Percentiles rank a stretch among this genome's conserved stretches.
These are phyloP conservation scores for Paramecium octaurelia DNA, from an alignment of 73 alveolate genomes.

Conservation along the genomic window DNA sequence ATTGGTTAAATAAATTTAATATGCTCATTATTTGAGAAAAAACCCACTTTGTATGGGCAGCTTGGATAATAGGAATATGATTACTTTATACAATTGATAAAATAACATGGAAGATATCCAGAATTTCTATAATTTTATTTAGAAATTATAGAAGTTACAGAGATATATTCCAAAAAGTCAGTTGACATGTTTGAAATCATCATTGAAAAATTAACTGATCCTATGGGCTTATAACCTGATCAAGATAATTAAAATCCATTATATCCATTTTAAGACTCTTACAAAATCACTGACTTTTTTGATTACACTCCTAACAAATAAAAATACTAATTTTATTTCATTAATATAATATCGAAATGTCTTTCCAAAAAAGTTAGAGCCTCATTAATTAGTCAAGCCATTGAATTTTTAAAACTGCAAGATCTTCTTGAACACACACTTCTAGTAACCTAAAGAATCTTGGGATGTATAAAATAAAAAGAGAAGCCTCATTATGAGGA, in stretches of 20 bases:
- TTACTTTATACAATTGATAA: not conserved
- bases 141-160: constrained; percentile 19
- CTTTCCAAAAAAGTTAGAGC: not conserved
- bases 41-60: constrained; percentile 29
- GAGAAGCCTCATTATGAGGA: not conserved
- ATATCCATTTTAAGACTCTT: constrained; percentile 9
- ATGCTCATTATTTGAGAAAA: not conserved
- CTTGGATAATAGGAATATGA: not conserved
- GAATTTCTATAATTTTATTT: constrained; percentile 28
- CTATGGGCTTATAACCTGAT: not conserved
- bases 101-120: constrained; percentile 31
- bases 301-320: not conserved
- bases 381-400: not conserved
- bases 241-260: not conserved
- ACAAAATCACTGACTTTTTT: not conserved
- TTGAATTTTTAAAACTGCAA: not conserved
- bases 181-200: not conserved
- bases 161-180: not conserved
- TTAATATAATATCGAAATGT: not conserved
- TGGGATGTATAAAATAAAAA: not conserved
- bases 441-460: not conserved
- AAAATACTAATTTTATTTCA: not conserved
- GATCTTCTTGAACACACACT: not conserved
- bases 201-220: not conserved
- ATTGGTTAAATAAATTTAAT: constrained; percentile 12